Evolutionary conservation across 179 eudicot species (phyloP), one percentile per base, ranked within the genome.

Genomic region (Beta lomatogona): DNA sequence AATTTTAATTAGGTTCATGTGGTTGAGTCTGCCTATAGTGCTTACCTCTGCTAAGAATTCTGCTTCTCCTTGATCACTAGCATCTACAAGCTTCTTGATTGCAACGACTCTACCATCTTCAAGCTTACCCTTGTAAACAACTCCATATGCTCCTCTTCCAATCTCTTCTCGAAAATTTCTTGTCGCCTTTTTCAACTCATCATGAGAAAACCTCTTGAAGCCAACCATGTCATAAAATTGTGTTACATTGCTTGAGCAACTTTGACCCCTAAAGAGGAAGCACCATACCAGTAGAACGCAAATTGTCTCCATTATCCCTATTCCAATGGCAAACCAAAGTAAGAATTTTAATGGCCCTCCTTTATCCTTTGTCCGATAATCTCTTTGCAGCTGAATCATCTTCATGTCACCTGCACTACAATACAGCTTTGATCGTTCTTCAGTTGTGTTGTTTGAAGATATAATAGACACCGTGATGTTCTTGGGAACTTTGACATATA

Each of bases 21-120:
- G 87, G 60, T 82, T 82, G n/a, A 85, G 77, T 53, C 79, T 79
- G 16, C 78, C 85, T 41, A 85, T 79, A 21, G 70, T 70, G 78
- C 80, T 85, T 53, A 82, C 76, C 72, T 79, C 85, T 9, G 78
- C 83, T 50, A 82, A 67, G 36, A 86, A 86, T 15, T 86, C 85
- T 41, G 59, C 85, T 68, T 80, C 85, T 19, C 85, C 77, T 72
- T 77, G 77, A 5, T 54, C 76, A 73, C 28, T 77, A 4, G 65
- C 82, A 28, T 73, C 76, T 5, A 21, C 22, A 0, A 82, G 82
- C 59, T 68, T 73, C 53, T 86, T 86, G 54, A 82, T 61, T 54
- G 83, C 88, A 1, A 70, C 79, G 2, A 72, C 69, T 52, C 79
- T 82, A 10, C 77, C 78, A 25, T 85, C 50, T 9, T 65, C 59